Evolutionary conservation across 1,139 yeast species (phyloP).

Genomic region (Candida glucosophila): DNA sequence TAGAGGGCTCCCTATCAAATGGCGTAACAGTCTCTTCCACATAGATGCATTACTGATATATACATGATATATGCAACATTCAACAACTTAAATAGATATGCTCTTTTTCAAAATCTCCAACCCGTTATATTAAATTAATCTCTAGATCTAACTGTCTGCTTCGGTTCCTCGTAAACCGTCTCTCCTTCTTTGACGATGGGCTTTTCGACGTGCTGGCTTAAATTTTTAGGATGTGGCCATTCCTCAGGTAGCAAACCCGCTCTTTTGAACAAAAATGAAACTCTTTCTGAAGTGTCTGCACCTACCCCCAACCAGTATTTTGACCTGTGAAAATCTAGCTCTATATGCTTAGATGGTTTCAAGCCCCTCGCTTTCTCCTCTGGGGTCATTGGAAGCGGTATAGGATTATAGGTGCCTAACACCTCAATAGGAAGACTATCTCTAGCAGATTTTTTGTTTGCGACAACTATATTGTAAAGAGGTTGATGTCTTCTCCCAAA

Average conservation of each 20-base stretch:
- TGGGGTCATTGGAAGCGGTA: conserved; percentile 61
- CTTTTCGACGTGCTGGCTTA: conserved; percentile 25
- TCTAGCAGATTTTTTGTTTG: conserved; percentile 64
- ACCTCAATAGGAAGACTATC: conserved; percentile 90
- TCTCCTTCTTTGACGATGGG: conserved; percentile 19
- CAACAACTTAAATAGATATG: too few species aligned
- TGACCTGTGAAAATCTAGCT: conserved; percentile 81
- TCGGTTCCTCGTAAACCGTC: conserved; percentile 25
- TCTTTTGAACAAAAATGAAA: conserved; percentile 67
- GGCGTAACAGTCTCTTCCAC: too few species aligned
- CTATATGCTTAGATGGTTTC: conserved; percentile 68
- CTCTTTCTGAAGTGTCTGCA: conserved; percentile 90
- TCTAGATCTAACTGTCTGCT: conserved; percentile 27
- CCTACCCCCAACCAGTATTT: conserved; percentile 98
- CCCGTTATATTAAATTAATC: conserved; percentile 7
- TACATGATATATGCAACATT: too few species aligned
- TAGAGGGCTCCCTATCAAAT: too few species aligned
- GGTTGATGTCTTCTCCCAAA: conserved; percentile 90
- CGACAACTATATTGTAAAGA: conserved; percentile 84
- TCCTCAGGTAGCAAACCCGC: conserved; percentile 67
- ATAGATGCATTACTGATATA: too few species aligned
- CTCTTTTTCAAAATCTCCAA: conserved; percentile 1
- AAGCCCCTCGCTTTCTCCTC: conserved; percentile 44
- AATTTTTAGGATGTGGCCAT: conserved; percentile 51
- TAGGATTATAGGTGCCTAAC: conserved; percentile 86